Conservation (phyloP, 495 filamentous ascomycete species). For the Neurospora sublineolata region DNA sequence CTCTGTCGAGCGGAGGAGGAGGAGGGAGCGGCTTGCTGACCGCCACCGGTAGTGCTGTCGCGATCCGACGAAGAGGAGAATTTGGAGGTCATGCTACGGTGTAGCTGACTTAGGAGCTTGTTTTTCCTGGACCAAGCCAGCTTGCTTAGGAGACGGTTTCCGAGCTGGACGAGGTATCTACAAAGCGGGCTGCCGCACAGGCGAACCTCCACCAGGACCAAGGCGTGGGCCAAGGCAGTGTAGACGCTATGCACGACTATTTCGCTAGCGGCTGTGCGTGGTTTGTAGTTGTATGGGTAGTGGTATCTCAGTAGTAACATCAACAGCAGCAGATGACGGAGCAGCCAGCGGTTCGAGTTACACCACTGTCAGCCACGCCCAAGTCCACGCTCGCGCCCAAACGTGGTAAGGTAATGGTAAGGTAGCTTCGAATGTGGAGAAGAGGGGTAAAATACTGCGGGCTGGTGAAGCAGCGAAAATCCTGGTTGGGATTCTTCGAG, state of each 20-base stretch:
- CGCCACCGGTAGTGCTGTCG: background rate
- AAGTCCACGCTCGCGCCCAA: background rate
- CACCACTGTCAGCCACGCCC: background rate
- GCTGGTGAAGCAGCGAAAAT: background rate
- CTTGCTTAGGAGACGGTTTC: background rate
- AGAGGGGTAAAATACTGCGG: background rate
- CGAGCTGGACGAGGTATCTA: constrained; percentile 5
- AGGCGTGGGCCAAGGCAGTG: background rate
- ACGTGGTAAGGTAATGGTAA: background rate
- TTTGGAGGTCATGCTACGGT: background rate
- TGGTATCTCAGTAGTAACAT: background rate
- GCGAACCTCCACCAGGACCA: background rate
- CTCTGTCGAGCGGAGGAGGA: background rate
- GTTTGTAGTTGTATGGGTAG: background rate
- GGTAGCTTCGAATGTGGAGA: background rate
- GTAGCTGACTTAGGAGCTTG: background rate
- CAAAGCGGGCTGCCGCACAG: constrained; percentile 6
- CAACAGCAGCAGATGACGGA: background rate
- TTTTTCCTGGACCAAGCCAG: background rate
- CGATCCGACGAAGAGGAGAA: background rate
- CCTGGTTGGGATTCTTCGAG: background rate
- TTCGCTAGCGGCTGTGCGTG: background rate
- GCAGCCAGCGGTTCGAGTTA: background rate
- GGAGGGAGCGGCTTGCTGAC: background rate
- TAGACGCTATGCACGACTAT: background rate